A percentile compares a stretch with the other conserved stretches of the same genome.
Evolutionary conservation across 1,284 basidiomycete species (phyloP).

Genomic region (Phellinidium pouzarii): DNA sequence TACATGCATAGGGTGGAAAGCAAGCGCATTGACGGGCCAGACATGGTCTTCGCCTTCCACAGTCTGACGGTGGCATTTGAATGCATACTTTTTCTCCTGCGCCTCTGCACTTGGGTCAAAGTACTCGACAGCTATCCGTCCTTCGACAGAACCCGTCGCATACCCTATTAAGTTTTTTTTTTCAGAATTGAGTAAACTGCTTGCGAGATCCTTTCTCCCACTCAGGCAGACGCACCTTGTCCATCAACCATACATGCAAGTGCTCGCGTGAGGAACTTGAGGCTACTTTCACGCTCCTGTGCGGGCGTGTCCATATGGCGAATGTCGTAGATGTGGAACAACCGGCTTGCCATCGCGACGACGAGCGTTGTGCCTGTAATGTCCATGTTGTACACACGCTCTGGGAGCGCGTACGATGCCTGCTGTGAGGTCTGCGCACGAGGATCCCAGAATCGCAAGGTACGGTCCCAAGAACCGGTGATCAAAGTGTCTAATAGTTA

Average conservation of each 20-base stretch:
- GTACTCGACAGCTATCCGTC: slow-evolving; percentile 95
- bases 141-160: slow-evolving; percentile 91
- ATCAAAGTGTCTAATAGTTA: slow-evolving; percentile 72
- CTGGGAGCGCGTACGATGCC: slow-evolving; percentile 64
- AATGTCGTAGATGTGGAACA: slow-evolving; percentile 84
- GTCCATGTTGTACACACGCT: slow-evolving; percentile 81
- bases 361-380: slow-evolving; percentile 70
- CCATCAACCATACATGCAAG: slow-evolving; percentile 90
- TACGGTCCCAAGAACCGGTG: slow-evolving; percentile 88
- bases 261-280: slow-evolving; percentile 93
- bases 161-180: slow-evolving; percentile 55
- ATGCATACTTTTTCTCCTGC: slow-evolving; percentile 94
- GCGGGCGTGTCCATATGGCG: slow-evolving; percentile 65
- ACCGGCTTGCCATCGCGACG: slow-evolving; percentile 83
- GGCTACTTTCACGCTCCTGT: slow-evolving; percentile 82
- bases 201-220: no score
- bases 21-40: slow-evolving; percentile 95
- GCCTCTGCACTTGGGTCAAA: slow-evolving; percentile 75
- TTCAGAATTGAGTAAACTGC: no score
- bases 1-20: slow-evolving; percentile 82
- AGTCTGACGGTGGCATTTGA: slow-evolving; percentile 93
- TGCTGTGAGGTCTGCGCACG: slow-evolving; percentile 52
- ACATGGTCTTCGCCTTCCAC: slow-evolving; percentile 93
- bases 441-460: slow-evolving; percentile 84
- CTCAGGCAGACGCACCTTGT: slow-evolving; percentile 57